Conservation (phyloP, 257 asterid species). For the Plantago ovata region DNA sequence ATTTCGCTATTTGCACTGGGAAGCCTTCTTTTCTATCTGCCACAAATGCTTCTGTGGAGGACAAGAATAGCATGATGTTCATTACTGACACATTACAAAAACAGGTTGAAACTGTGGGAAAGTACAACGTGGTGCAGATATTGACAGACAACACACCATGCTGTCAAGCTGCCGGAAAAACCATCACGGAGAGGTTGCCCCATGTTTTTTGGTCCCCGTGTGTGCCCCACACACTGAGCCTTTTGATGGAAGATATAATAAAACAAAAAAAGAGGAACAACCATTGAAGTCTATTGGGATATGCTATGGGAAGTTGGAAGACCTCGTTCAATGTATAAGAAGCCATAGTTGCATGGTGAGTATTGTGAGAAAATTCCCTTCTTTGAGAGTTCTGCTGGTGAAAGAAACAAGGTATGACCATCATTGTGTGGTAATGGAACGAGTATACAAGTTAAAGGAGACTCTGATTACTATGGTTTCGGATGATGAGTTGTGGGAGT, state of each 20-base stretch:
- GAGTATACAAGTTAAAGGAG: no score
- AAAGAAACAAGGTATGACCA: no score
- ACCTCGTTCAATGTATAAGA: neutral
- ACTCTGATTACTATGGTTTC: neutral
- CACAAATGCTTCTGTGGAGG: neutral
- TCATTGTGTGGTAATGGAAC: no score
- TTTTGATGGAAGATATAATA: slow-evolving; percentile 6
- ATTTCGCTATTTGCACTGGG: neutral
- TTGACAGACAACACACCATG: no score
- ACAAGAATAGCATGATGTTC: neutral
- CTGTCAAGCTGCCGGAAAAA: no score
- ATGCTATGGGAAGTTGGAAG: neutral
- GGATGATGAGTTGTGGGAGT: neutral
- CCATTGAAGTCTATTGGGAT: neutral
- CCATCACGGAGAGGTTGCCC: no score
- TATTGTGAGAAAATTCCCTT: neutral
- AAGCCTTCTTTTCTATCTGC: neutral
- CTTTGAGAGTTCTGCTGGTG: neutral
- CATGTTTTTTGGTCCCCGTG: no score
- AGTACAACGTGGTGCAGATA: no score
- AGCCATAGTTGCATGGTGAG: neutral
- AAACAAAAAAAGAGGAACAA: neutral
- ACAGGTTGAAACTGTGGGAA: neutral
- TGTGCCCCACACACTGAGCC: slow-evolving; percentile 6
- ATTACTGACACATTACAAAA: neutral